A percentile compares a stretch with the other conserved stretches of the same genome.
These are phyloP conservation scores for Lippia alba DNA, from an alignment of 305 asterid genomes.

Conservation along the genomic window DNA sequence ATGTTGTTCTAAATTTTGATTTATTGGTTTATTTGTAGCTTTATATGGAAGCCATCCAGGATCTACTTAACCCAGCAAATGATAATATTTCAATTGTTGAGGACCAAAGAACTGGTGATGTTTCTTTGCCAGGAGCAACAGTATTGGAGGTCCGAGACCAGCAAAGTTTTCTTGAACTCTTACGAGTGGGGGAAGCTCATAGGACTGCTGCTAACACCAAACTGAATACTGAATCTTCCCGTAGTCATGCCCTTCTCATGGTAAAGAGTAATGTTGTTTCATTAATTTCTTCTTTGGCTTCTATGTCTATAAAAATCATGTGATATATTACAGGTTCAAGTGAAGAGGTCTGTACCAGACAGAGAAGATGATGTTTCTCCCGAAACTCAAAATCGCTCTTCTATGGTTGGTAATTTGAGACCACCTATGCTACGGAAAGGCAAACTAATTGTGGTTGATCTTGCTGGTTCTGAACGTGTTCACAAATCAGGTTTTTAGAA, in stretches of 20 bases:
- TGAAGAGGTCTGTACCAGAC: conserved; percentile 73
- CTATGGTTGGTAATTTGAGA: conserved; percentile 60
- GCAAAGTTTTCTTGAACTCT: conserved; percentile 81
- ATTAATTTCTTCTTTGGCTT: not conserved
- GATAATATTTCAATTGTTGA: conserved; percentile 93
- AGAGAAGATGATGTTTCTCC: conserved; percentile 61
- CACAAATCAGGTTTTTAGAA: conserved; percentile 80
- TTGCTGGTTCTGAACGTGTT: conserved; percentile 99
- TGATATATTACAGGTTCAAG: conserved; percentile 73
- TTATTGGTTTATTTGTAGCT: conserved; percentile 61
- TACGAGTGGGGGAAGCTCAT: conserved; percentile 95
- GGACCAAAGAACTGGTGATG: conserved; percentile 96
- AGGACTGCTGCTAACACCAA: conserved; percentile 97
- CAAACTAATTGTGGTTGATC: conserved; percentile 95
- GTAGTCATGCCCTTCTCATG: conserved; percentile 99
- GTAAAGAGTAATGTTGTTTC: conserved; percentile 46
- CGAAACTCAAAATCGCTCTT: conserved; percentile 61
- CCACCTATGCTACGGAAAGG: conserved; percentile 88
- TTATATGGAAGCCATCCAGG: conserved; percentile 97
- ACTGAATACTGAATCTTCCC: conserved; percentile 97
- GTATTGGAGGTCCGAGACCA: conserved; percentile 80
- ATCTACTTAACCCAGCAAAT: conserved; percentile 88
- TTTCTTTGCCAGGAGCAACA: conserved; percentile 97
- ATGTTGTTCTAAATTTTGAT: conserved; percentile 33
- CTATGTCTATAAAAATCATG: conserved; percentile 29